Percentiles rank a stretch among this genome's conserved stretches.
These are phyloP conservation scores for Calonectria ilicicola DNA, from an alignment of 2,329 filamentous ascomycete genomes.

Conservation along the genomic window DNA sequence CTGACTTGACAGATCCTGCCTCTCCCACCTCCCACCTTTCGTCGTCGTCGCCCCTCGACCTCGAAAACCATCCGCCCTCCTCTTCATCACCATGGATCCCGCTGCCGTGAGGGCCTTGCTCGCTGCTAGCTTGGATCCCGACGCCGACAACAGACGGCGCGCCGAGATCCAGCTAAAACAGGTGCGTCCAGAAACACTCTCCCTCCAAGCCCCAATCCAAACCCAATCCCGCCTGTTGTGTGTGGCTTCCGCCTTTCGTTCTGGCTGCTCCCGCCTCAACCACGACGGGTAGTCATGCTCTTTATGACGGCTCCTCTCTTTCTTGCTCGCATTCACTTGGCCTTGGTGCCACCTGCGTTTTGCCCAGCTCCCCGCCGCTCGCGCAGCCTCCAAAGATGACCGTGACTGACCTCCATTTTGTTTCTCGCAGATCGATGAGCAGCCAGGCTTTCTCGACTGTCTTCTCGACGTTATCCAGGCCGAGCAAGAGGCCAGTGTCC, in stretches of 20 bases:
- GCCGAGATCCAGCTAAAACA: constrained; percentile 86
- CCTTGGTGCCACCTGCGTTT: constrained; percentile 20
- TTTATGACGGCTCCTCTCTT: constrained; percentile 11
- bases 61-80: constrained; percentile 35
- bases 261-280: background rate
- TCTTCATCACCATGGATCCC: constrained; percentile 73
- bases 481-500: constrained; percentile 87
- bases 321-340: constrained; percentile 9
- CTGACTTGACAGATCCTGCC: constrained; percentile 47
- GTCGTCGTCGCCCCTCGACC: constrained; percentile 39
- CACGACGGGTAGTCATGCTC: background rate
- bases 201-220: constrained; percentile 1
- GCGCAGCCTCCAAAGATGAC: constrained; percentile 21
- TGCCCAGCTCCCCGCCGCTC: constrained; percentile 29
- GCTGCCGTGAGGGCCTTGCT: constrained; percentile 81
- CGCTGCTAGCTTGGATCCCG: constrained; percentile 78
- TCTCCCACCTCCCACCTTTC: constrained; percentile 32
- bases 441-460: constrained; percentile 89
- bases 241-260: constrained; percentile 16
- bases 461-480: constrained; percentile 90
- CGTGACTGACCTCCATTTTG: constrained; percentile 34
- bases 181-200: constrained; percentile 62
- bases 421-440: constrained; percentile 80
- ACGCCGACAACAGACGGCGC: constrained; percentile 79
- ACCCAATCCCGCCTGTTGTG: constrained; percentile 9